Evolutionary conservation across 495 filamentous ascomycete species (phyloP), one percentile per base, ranked within the genome.

Genomic region (Trichocladium uniseriatum): DNA sequence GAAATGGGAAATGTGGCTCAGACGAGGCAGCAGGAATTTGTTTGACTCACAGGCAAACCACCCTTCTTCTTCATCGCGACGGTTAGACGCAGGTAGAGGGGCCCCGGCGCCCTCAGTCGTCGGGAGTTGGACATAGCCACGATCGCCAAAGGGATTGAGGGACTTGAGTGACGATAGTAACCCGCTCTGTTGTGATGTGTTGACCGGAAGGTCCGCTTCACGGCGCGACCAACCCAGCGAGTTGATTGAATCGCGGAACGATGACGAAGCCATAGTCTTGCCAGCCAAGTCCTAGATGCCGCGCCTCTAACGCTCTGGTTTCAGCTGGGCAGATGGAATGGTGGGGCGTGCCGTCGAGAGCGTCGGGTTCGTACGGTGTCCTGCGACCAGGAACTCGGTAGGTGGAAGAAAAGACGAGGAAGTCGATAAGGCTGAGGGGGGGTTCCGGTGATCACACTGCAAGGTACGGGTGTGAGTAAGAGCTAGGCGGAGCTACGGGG

Each of bases 171-270:
- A 85, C 32, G 86, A 87, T 31, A 95, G 63, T 20, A 97, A 75
- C 18, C 89, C 80, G 48, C 79, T 81, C 51, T 80, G 76, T 46
- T 81, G 74, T 44, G 81, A 69, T 37, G 89, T 95, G 67, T 79
- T 86, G 52, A 82, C 85, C 46, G 89, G 86, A 24, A 84, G 63
- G 59, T 94, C 87, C 45, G 79, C 71, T 38, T 92, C 86, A 58
- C 92, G 80, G 44, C 92, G 84, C 58, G 88, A 84, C 92, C 92
- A 98, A 21, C 92, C 92, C 52, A 98, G 70, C 29, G 87, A 89
- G 72, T 89, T 95, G 78, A 97, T 87, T 19, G 85, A 91, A 64
- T 94, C 86, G 52, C 89, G 79, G 69, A 98, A 97, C 8, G 88
- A 86, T 49, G 80, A 73, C 51, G 90, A 89, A 32, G 92, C 87